Evolutionary conservation across 257 asterid genomes (phyloP), one percentile per base, ranked within the genome.

Genomic region (Lycium ferocissimum): DNA sequence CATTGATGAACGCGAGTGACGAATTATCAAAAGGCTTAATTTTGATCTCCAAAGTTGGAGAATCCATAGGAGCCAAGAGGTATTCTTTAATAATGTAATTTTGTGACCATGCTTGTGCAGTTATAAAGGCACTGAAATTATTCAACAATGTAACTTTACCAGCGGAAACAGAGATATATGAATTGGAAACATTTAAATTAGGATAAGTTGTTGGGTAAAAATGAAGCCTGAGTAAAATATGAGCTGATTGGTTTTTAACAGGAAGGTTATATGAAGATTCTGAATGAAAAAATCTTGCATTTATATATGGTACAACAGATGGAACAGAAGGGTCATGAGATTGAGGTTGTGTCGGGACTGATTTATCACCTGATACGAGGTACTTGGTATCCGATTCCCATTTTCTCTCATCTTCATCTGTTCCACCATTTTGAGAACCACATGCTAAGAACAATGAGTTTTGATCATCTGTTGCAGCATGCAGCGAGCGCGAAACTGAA

Each of bases 141-240:
- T 37, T 90, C 83, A 96, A 38, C 43, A 96, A 83, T 1, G 96
- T 89, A 47, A 92, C 73, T 1, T 89, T 90, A 5, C 93, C 95
- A 0, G 94, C 95, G 0, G 70, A 69, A 4, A 92, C 95, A 0
- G 94, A 69, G 85, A 96, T 91, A 51, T 90, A 96, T 1, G 99
- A 95, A 2, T 84, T 86, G 6, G 95, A 89, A 54, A 96, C 87
- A 84, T 95, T 89, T 91, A 90, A 85, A 43, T 85, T 84, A 0
- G 97, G 97, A 85, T 94, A 96, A 7, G 97, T 80, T 0, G 96
- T 89, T 0, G 99, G 99, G 87, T 95, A 94, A 84, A 96, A 96
- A 91, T 94, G 92, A 79, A 95, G 92, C 79, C 98, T 93, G 6
- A 96, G 88, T 26, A 95, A 66, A n/a, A 92, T 90, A 0, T 95